phyloP scores from a whole-genome alignment of 192 early-diverging fungal genomes.

The Mortierella claussenii region DNA sequence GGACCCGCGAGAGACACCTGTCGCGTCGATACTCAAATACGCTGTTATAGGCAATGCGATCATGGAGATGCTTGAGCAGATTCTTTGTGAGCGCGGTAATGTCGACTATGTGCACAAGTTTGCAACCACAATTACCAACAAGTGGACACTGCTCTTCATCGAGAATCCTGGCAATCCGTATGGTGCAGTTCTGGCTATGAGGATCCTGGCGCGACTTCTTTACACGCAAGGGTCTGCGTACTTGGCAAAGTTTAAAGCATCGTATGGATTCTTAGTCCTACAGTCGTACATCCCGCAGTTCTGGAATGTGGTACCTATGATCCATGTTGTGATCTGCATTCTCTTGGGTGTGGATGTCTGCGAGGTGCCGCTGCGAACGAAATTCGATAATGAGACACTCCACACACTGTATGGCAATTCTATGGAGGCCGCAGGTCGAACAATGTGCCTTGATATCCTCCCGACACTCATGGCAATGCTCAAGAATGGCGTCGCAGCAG shows the following conservation, averaged over 20 bases:
- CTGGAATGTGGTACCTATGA: conserved; percentile 69
- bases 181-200: conserved; percentile 63
- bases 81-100: conserved; percentile 62
- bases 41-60: conserved; percentile 59
- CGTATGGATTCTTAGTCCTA: conserved; percentile 67
- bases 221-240: conserved; percentile 59
- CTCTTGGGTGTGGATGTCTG: conserved; percentile 65
- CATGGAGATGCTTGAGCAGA: conserved; percentile 74
- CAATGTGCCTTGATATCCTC: conserved; percentile 59
- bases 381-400: conserved; percentile 62
- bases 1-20: conserved; percentile 14
- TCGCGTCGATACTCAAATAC: conserved; percentile 23
- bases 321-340: conserved; percentile 64
- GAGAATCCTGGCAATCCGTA: conserved; percentile 60
- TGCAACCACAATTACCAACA: conserved; percentile 64
- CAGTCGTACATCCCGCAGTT: conserved; percentile 62
- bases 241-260: conserved; percentile 60
- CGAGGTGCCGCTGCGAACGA: conserved; percentile 57
- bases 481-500: conserved; percentile 54
- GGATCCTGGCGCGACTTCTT: conserved; percentile 63
- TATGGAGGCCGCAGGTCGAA: conserved; percentile 18
- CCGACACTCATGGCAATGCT: conserved; percentile 60
- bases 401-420: conserved; percentile 53
- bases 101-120: conserved; percentile 63
- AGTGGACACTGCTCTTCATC: conserved; percentile 74